Percentiles rank a stretch among this genome's conserved stretches.
Evolutionary conservation across 352 stramenopile species (phyloP).

Genomic region (Pythium brassicae): DNA sequence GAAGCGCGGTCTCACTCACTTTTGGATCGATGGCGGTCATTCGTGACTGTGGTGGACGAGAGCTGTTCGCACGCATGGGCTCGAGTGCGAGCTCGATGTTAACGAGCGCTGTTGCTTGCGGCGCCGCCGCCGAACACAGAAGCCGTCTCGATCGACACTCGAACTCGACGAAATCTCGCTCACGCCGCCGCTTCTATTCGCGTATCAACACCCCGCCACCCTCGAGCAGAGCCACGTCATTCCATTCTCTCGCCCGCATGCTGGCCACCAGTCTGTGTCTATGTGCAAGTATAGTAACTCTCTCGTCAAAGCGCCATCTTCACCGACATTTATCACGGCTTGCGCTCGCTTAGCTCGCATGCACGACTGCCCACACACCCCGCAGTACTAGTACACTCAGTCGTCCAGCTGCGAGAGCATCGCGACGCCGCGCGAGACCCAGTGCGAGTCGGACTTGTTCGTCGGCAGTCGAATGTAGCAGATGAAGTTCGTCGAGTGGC

Average conservation of each 20-base stretch:
- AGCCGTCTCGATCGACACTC: no score
- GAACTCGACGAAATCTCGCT: no score
- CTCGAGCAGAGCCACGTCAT: background rate
- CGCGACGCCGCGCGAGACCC: constrained; percentile 90
- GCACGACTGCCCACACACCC: no score
- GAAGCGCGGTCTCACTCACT: no score
- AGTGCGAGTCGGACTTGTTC: constrained; percentile 78
- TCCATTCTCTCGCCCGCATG: background rate
- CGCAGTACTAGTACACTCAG: no score
- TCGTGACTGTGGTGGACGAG: no score
- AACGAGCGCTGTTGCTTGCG: no score
- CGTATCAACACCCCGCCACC: background rate
- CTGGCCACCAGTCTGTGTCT: no score
- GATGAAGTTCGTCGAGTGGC: constrained; percentile 95
- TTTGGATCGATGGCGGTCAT: no score
- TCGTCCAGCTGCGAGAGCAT: constrained; percentile 92
- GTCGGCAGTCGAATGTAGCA: constrained; percentile 90
- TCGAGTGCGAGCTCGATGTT: no score
- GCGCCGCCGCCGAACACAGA: no score
- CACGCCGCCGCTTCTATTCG: background rate
- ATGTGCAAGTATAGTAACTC: background rate
- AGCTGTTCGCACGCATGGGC: no score
- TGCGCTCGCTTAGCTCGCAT: background rate
- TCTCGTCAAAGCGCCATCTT: background rate
- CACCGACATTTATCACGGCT: background rate